These are phyloP conservation scores for Vigna radiata DNA, from an alignment of 306 rosid species.

Conservation along the genomic window DNA sequence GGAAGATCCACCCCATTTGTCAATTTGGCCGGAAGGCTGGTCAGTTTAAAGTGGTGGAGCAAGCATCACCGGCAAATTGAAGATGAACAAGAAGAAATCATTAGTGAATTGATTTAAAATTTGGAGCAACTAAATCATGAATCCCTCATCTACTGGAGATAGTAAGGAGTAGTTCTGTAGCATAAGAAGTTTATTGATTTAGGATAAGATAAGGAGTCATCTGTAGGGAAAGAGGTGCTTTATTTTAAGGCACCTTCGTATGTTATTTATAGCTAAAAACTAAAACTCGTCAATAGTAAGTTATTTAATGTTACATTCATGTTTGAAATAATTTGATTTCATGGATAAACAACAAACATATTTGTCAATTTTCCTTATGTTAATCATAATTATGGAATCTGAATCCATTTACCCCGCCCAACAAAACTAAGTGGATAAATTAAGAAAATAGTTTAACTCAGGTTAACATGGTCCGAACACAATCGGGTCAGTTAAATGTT, in stretches of 20 bases:
- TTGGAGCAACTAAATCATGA: neutral
- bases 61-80: slow-evolving; percentile 35
- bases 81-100: slow-evolving; percentile 31
- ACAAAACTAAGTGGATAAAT: too few relatives aligned
- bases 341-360: neutral
- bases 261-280: neutral
- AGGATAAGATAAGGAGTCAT: neutral
- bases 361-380: too few relatives aligned
- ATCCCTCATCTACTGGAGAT: neutral
- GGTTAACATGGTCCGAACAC: too few relatives aligned
- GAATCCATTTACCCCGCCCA: too few relatives aligned
- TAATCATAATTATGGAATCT: too few relatives aligned
- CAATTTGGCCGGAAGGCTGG: slow-evolving; percentile 72
- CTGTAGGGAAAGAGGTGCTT: neutral
- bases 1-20: slow-evolving; percentile 63
- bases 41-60: slow-evolving; percentile 39
- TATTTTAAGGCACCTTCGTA: neutral
- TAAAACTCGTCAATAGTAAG: neutral
- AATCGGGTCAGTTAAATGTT: too few relatives aligned
- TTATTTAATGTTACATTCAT: neutral
- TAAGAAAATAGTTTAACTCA: too few relatives aligned
- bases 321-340: neutral
- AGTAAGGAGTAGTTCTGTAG: neutral
- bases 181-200: neutral
- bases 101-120: neutral